Evolutionary conservation across 2,329 filamentous ascomycete genomes (phyloP).

Genomic region (Huntiella moniliformis): DNA sequence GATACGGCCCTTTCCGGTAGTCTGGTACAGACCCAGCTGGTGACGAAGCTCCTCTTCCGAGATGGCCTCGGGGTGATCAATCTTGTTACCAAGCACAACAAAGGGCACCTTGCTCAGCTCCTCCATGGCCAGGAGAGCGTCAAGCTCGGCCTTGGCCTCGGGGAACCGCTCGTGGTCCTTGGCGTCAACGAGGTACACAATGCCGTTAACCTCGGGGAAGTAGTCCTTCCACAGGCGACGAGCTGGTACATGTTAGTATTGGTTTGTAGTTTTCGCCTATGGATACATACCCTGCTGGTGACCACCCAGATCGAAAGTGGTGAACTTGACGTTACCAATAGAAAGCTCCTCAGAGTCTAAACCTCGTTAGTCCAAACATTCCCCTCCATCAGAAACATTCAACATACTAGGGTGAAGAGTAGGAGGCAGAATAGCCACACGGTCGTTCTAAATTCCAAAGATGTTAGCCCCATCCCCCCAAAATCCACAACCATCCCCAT

Average conservation of each 20-base stretch:
- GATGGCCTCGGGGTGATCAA: constrained; percentile 89
- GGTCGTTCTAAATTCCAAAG: constrained; percentile 49
- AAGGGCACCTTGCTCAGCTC: constrained; percentile 91
- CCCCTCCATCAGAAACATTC: background rate
- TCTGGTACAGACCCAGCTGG: constrained; percentile 86
- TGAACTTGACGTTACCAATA: constrained; percentile 86
- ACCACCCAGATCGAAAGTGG: constrained; percentile 82
- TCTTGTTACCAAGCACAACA: constrained; percentile 95
- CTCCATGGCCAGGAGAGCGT: constrained; percentile 90
- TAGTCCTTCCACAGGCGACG: constrained; percentile 93
- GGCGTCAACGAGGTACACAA: constrained; percentile 94
- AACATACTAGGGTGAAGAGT: constrained; percentile 75
- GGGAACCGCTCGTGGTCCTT: constrained; percentile 89
- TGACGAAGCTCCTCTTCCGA: constrained; percentile 90
- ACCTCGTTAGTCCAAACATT: background rate
- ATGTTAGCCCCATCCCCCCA: constrained; percentile 2
- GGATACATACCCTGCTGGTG: constrained; percentile 60
- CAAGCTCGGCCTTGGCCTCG: constrained; percentile 93
- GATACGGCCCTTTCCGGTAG: constrained; percentile 88
- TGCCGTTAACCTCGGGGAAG: constrained; percentile 88
- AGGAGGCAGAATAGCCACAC: constrained; percentile 75
- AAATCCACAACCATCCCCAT: too few relatives aligned
- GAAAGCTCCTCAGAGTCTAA: constrained; percentile 76
- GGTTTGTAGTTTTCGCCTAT: background rate
- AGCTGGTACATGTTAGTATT: constrained; percentile 30